Evolutionary conservation across 768 basidiomycete species (phyloP).

Genomic region (Xerocomellus chrysenteron): DNA sequence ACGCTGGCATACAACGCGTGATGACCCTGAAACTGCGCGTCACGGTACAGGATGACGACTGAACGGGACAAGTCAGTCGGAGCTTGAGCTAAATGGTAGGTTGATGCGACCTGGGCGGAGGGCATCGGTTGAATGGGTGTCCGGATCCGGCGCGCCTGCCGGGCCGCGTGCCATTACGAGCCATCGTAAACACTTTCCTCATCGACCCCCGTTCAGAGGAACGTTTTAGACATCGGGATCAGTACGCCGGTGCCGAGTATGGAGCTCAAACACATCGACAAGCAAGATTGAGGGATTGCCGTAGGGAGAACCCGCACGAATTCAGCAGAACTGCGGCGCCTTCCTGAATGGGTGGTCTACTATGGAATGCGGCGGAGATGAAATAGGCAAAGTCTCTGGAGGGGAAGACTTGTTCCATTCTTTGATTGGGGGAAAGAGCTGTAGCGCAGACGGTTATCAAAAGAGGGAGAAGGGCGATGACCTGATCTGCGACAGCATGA

Average conservation of each 20-base stretch:
- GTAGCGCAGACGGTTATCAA: conserved; percentile 13
- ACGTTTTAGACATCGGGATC: conserved; percentile 12
- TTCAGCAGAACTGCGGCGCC: conserved; percentile 13
- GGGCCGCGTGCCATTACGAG: neutral
- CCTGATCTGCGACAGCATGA: conserved; percentile 13
- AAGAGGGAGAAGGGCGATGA: conserved; percentile 16
- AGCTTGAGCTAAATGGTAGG: conserved; percentile 20
- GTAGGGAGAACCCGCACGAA: conserved; percentile 28
- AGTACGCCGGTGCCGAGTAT: conserved; percentile 21
- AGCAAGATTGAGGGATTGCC: conserved; percentile 9
- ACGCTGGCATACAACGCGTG: conserved; percentile 8
- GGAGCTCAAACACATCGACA: conserved; percentile 1
- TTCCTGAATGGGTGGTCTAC: conserved; percentile 19
- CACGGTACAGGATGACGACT: conserved; percentile 6
- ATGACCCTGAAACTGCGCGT: conserved; percentile 26
- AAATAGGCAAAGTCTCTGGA: conserved; percentile 16
- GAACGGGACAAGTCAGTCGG: conserved; percentile 13
- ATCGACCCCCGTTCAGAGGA: neutral
- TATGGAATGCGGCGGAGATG: conserved; percentile 31
- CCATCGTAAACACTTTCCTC: neutral
- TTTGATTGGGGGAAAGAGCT: conserved; percentile 8
- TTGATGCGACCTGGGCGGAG: conserved; percentile 32
- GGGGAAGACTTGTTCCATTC: conserved; percentile 20
- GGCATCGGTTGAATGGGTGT: conserved; percentile 3
- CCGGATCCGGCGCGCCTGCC: conserved; percentile 12